Base-by-base conservation (phyloP, 495 filamentous ascomycete species). In the Cercophora samala region DNA sequence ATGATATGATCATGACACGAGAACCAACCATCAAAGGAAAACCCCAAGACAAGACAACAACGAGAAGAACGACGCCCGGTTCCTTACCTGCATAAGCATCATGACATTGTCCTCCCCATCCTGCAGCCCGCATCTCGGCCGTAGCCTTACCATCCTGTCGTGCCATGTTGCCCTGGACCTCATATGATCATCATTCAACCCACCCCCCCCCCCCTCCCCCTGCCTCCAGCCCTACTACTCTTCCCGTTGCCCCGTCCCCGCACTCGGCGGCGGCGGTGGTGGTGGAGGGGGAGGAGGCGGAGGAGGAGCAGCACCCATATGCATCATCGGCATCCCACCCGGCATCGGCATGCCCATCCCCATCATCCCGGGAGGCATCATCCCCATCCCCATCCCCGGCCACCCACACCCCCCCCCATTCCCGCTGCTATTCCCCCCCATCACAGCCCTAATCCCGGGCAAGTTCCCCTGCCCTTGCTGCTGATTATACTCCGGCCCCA, bases 381-480 rank as follows among this genome's bases (percentile, higher is more conserved):
- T 56, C n/a, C 53, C 53, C 53, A 56, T 56, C 8, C 37, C 37
- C 53, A 21, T 56, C n/a, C n/a, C n/a, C n/a, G 53, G 53, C 53
- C n/a, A 23, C 1, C 18, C 4, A 23, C 53, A 19, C 53, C 4
- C n/a, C 22, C 22, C 26, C 26, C 26, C 26, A 8, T 29, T 29
- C 26, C 26, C 26, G 8, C 8, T 29, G 5, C 26, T 5, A 56
- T 21, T 56, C 53, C 17, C 53, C n/a, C 9, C 53, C n/a, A 56
- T 19, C 5, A 56, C 53, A 21, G 53, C 22, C 53, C 18, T 37
- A 58, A 65, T 29, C 17, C 54, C 58, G 54, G 52, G 13, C 1
- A 18, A 19, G n/a, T 13, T 6, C 53, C 18, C 37, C 55, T 17
- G 22, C 29, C 13, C 25, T 1, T 9, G 53, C 9, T 19, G 53